Evolutionary conservation across 2,329 filamentous ascomycete species (phyloP).

Genomic region (Sordariomycetes sp.): DNA sequence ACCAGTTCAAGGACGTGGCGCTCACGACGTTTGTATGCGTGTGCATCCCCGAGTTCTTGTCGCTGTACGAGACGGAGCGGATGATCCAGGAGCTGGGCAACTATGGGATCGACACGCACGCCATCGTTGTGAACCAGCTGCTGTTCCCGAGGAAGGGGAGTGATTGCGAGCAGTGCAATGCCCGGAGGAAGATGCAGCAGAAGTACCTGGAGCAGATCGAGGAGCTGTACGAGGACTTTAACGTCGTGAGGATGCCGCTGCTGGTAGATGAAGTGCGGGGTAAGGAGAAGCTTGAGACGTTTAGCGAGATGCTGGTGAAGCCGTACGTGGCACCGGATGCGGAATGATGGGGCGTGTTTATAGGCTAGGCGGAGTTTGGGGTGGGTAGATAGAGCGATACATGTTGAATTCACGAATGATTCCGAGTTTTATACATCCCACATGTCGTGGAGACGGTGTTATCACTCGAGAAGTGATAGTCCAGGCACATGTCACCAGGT

Average conservation of each 20-base stretch:
- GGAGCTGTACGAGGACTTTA: slow-evolving; percentile 91
- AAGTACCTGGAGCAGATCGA: slow-evolving; percentile 99
- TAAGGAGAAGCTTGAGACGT: slow-evolving; percentile 85
- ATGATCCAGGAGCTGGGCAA: slow-evolving; percentile 97
- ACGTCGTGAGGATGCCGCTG: slow-evolving; percentile 96
- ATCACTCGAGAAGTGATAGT: neutral
- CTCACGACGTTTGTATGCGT: slow-evolving; percentile 97
- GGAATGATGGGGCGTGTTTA: neutral
- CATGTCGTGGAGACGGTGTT: neutral
- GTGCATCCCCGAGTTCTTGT: slow-evolving; percentile 94
- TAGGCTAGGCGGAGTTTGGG: slow-evolving; percentile 4
- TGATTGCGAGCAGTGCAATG: slow-evolving; percentile 88
- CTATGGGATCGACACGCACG: slow-evolving; percentile 92
- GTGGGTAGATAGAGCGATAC: slow-evolving; percentile 6
- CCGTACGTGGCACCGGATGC: slow-evolving; percentile 55
- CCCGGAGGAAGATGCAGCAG: slow-evolving; percentile 94
- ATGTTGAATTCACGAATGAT: neutral
- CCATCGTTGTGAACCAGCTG: slow-evolving; percentile 96
- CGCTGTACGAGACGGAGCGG: slow-evolving; percentile 94
- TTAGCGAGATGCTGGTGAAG: slow-evolving; percentile 70
- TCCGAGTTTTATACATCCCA: neutral
- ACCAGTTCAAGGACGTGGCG: slow-evolving; percentile 93
- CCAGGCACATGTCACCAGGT: neutral
- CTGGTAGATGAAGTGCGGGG: slow-evolving; percentile 91
- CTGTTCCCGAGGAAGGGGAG: slow-evolving; percentile 80